Conservation (phyloP, 176 grass and related monocot genomes). For the Eleusine indica region DNA sequence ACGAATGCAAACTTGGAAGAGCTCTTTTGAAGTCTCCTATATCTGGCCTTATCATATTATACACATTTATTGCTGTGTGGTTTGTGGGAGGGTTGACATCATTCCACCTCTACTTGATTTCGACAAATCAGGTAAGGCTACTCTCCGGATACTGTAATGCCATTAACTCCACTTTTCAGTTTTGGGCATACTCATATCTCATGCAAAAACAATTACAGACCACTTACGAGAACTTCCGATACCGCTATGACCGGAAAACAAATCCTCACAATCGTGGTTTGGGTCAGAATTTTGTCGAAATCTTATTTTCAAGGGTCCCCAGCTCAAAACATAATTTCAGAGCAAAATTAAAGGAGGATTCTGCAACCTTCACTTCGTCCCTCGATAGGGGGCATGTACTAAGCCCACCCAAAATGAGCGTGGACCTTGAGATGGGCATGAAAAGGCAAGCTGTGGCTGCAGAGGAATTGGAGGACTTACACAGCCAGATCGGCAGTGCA, state of each 20-base stretch:
- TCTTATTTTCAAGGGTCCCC: conserved; percentile 72
- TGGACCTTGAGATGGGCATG: conserved; percentile 66
- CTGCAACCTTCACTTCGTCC: conserved; percentile 49
- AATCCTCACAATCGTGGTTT: conserved; percentile 87
- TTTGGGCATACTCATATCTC: conserved; percentile 15
- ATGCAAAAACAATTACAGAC: conserved; percentile 57
- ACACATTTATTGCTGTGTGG: conserved; percentile 86
- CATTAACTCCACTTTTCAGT: conserved; percentile 5
- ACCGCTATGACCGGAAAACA: conserved; percentile 66
- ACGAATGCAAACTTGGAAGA: conserved; percentile 63
- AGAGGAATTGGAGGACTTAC: conserved; percentile 75
- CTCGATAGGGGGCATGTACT: conserved; percentile 36
- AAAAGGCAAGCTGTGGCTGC: conserved; percentile 55
- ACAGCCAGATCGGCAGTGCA: conserved; percentile 65
- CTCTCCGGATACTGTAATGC: neutral
- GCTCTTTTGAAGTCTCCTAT: conserved; percentile 75
- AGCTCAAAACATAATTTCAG: conserved; percentile 84
- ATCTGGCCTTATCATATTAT: conserved; percentile 77
- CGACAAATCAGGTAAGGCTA: conserved; percentile 82
- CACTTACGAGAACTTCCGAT: conserved; percentile 96
- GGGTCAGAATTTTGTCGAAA: conserved; percentile 56
- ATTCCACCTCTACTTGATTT: conserved; percentile 90
- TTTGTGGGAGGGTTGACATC: conserved; percentile 92
- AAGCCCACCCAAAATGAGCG: conserved; percentile 60
- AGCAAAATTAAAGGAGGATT: conserved; percentile 67